Evolutionary conservation across 2,329 filamentous ascomycete genomes (phyloP).

Genomic region (Gaeumannomyces tritici): DNA sequence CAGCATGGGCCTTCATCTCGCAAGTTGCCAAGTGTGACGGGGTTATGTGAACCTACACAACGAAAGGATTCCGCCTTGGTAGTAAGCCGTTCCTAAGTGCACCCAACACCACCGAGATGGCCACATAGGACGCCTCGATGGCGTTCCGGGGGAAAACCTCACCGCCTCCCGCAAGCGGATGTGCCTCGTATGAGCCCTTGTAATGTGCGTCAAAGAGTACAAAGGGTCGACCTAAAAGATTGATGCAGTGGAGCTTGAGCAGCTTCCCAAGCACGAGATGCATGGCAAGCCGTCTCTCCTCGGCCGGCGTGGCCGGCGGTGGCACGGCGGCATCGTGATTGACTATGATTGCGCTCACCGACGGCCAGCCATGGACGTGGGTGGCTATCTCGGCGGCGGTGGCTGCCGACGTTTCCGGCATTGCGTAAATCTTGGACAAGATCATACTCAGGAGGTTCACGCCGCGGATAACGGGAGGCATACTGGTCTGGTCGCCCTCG

Average conservation of each 20-base stretch:
- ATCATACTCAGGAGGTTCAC: constrained; percentile 49
- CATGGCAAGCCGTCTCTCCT: constrained; percentile 22
- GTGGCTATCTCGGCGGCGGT: constrained; percentile 48
- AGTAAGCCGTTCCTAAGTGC: constrained; percentile 34
- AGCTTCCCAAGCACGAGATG: constrained; percentile 54
- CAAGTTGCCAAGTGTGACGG: background rate
- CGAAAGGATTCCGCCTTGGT: constrained; percentile 43
- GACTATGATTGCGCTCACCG: background rate
- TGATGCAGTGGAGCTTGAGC: constrained; percentile 51
- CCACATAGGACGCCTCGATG: constrained; percentile 38
- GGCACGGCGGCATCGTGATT: background rate
- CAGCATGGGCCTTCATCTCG: background rate
- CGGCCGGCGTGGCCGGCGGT: background rate
- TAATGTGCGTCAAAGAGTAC: constrained; percentile 47
- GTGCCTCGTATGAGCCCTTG: constrained; percentile 15
- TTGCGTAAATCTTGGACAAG: constrained; percentile 49
- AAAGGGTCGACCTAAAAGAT: constrained; percentile 55
- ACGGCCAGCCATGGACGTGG: constrained; percentile 27
- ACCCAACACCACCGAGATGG: constrained; percentile 34
- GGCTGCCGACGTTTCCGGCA: constrained; percentile 46
- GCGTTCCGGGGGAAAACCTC: background rate
- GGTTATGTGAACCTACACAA: constrained; percentile 34
- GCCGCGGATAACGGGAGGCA: constrained; percentile 47
- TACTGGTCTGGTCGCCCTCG: constrained; percentile 12
- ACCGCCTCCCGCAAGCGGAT: constrained; percentile 16